These are phyloP conservation scores for Diaporthe destruens DNA, from an alignment of 2,329 filamentous ascomycete genomes.

Conservation along the genomic window DNA sequence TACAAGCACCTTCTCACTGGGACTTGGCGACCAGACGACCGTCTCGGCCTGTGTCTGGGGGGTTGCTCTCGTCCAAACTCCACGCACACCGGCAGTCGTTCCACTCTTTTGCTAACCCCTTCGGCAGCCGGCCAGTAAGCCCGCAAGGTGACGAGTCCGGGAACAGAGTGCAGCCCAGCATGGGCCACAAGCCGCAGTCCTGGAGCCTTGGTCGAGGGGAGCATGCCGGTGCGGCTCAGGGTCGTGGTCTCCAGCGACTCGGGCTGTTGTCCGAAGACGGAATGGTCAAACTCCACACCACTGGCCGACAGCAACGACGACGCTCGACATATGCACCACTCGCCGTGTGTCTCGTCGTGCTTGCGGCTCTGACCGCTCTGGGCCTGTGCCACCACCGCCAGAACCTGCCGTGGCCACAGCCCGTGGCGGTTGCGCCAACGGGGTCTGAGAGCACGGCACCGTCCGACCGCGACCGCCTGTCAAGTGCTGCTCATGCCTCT, in stretches of 20 bases:
- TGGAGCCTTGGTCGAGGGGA: background rate
- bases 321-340: background rate
- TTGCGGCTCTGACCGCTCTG: slow-evolving; percentile 25
- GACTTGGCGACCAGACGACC: slow-evolving; percentile 32
- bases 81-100: slow-evolving; percentile 26
- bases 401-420: background rate
- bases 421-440: slow-evolving; percentile 12
- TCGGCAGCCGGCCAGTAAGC: slow-evolving; percentile 17
- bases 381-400: slow-evolving; percentile 28
- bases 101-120: slow-evolving; percentile 9
- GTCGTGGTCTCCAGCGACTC: slow-evolving; percentile 14
- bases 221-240: slow-evolving; percentile 27
- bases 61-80: slow-evolving; percentile 27
- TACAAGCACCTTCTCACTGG: slow-evolving; percentile 21
- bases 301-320: background rate
- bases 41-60: slow-evolving; percentile 22
- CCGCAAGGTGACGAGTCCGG: slow-evolving; percentile 19
- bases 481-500: background rate
- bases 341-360: slow-evolving; percentile 22
- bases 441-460: slow-evolving; percentile 29
- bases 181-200: slow-evolving; percentile 2
- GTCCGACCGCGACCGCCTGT: slow-evolving; percentile 30
- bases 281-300: slow-evolving; percentile 10
- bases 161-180: background rate
- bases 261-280: slow-evolving; percentile 23